These are phyloP conservation scores for Stephanodiscus triporus DNA, from an alignment of 108 stramenopile species.

Conservation along the genomic window DNA sequence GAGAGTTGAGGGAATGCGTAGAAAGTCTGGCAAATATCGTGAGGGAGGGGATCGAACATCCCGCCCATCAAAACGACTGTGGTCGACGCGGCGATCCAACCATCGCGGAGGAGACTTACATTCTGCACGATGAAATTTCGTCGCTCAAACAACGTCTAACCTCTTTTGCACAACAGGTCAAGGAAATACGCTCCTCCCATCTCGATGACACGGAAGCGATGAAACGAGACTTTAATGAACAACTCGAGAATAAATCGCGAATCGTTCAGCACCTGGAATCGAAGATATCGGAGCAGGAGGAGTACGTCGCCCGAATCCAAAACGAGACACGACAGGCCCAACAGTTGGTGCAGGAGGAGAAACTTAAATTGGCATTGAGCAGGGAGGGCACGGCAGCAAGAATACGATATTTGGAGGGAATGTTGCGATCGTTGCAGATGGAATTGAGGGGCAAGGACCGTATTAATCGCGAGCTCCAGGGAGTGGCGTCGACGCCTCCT, in stretches of 20 bases:
- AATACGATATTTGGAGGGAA: slow-evolving; percentile 41
- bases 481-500: neutral
- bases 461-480: neutral
- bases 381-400: slow-evolving; percentile 37
- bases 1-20: slow-evolving; percentile 32
- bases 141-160: slow-evolving; percentile 8
- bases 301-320: slow-evolving; percentile 9
- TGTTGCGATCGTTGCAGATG: slow-evolving; percentile 25
- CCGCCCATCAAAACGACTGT: neutral
- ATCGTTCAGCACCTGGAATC: slow-evolving; percentile 10
- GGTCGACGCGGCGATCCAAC: neutral
- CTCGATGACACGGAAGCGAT: slow-evolving; percentile 26
- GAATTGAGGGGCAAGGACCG: slow-evolving; percentile 23
- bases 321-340: slow-evolving; percentile 2
- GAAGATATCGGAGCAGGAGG: slow-evolving; percentile 20
- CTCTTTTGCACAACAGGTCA: neutral
- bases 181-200: slow-evolving; percentile 1
- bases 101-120: neutral
- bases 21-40: slow-evolving; percentile 21
- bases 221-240: slow-evolving; percentile 5
- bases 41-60: neutral
- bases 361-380: slow-evolving; percentile 6
- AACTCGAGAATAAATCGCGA: slow-evolving; percentile 5
- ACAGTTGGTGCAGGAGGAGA: slow-evolving; percentile 13
- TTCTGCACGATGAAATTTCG: neutral